phyloP scores from a whole-genome alignment of 1,284 basidiomycete genomes.

The Boletus smithii region DNA sequence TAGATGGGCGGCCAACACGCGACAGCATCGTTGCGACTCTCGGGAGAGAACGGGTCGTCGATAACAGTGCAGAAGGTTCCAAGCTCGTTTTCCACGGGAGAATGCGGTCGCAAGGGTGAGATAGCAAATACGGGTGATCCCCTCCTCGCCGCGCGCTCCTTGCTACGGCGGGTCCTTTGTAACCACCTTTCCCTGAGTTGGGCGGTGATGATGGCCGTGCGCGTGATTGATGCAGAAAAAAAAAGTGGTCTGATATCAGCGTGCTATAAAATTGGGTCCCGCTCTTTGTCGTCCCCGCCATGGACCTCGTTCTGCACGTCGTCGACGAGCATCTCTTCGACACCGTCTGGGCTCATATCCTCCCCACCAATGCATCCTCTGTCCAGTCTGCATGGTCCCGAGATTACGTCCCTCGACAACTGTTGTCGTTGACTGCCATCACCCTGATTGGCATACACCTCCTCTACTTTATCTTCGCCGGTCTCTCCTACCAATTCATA shows the following conservation, averaged over 20 bases:
- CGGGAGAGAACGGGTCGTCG: no score
- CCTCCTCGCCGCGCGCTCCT: no score
- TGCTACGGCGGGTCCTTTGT: no score
- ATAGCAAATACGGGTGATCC: no score
- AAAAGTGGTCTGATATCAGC: constrained; percentile 30
- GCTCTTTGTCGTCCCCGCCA: constrained; percentile 32
- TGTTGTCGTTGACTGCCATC: constrained; percentile 70
- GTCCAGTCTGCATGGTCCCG: constrained; percentile 69
- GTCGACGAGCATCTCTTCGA: constrained; percentile 80
- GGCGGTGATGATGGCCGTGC: no score
- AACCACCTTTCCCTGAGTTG: no score
- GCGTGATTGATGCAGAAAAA: no score
- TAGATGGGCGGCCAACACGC: no score
- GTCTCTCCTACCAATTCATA: constrained; percentile 79
- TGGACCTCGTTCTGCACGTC: constrained; percentile 80
- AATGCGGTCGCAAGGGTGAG: no score
- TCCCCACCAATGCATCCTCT: constrained; percentile 33
- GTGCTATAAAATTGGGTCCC: constrained; percentile 22
- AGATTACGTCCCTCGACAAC: constrained; percentile 76
- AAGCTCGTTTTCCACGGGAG: no score
- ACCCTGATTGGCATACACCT: constrained; percentile 80
- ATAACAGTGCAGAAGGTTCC: no score
- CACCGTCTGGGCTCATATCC: constrained; percentile 66
- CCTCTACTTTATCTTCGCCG: constrained; percentile 86
- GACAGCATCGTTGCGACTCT: no score